These are phyloP conservation scores for Eustoma russellianum DNA, from an alignment of 257 asterid species.

Conservation along the genomic window DNA sequence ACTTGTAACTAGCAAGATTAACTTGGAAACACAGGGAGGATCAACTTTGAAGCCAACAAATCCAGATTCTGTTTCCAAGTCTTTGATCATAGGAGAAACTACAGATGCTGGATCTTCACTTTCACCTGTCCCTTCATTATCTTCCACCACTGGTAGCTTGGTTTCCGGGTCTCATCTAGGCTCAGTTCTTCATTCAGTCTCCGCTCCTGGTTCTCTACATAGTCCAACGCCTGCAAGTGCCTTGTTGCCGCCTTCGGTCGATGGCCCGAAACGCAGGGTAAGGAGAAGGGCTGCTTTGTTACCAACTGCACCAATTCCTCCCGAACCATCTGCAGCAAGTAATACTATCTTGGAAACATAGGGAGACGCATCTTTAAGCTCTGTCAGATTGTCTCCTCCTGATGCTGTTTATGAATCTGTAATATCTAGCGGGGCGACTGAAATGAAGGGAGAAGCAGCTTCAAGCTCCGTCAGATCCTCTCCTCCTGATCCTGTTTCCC, in stretches of 20 bases:
- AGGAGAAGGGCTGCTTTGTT: slow-evolving; percentile 36
- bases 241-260: slow-evolving; percentile 30
- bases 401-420: slow-evolving; percentile 28
- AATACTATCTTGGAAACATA: slow-evolving; percentile 16
- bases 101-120: not conserved
- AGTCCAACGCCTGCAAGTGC: no score
- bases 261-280: slow-evolving; percentile 67
- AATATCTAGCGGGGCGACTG: slow-evolving; percentile 12
- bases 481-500: slow-evolving; percentile 26
- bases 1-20: slow-evolving; percentile 10
- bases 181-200: no score
- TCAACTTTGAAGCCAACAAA: slow-evolving; percentile 10
- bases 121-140: slow-evolving; percentile 8
- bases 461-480: slow-evolving; percentile 5
- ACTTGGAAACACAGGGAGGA: slow-evolving; percentile 24
- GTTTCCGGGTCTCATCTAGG: no score
- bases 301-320: slow-evolving; percentile 31
- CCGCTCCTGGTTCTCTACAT: no score
- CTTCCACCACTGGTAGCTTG: no score
- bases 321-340: slow-evolving; percentile 9
- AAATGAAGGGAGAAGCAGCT: slow-evolving; percentile 14
- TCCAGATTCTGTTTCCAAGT: slow-evolving; percentile 27
- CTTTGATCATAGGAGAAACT: slow-evolving; percentile 22
- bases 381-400: slow-evolving; percentile 7
- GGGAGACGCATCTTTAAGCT: slow-evolving; percentile 18